Evolutionary conservation across 1,284 basidiomycete genomes (phyloP), one percentile per base, ranked within the genome.

Genomic region (Sporisorium graminicola): DNA sequence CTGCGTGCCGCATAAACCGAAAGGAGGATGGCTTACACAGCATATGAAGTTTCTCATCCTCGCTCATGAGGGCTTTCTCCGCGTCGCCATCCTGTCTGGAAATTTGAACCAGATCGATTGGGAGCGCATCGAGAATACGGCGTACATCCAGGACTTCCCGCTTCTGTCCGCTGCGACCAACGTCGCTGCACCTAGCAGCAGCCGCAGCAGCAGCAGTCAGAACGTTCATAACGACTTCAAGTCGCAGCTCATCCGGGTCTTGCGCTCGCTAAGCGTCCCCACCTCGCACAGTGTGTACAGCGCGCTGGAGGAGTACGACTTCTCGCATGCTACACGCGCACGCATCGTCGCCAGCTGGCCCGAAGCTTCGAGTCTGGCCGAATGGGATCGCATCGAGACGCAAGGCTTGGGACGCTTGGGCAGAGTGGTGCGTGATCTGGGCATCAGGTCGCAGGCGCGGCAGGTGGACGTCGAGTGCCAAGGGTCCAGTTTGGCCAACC

Each of bases 91-190:
- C 8, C 59, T 82, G 1, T 74, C 69, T 5, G 84, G 81, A 3
- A 85, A 85, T 49, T 52, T 85, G 29, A 74, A 81, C 26, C 73
- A 56, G 4, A 65, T 79, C 29, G 84, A 85, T 65, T 85, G 84
- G 84, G 68, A 78, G 29, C 52, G 71, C 9, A 80, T 82, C 46
- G 84, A 85, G 50, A 85, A 85, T 56, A 77, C 78, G 33, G 65
- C 69, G 0, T 85, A 65, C 60, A 58, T 85, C 2, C 83, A 85
- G 31, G 83, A 85, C 40, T 84, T 85, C 47, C 82, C 79, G 13
- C 56, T 68, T 5, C 35, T 69, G 0, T 16, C 49, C 1, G 26
- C 31, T 2, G 44, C 26, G 8, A 24, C 55, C 8, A 54, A 31
- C 2, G 12, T 33, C 6, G 31, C 22, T 1, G 27, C 43, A 4